Base-by-base conservation (phyloP, 306 rosid genomes). In the Prunus fruticosa region DNA sequence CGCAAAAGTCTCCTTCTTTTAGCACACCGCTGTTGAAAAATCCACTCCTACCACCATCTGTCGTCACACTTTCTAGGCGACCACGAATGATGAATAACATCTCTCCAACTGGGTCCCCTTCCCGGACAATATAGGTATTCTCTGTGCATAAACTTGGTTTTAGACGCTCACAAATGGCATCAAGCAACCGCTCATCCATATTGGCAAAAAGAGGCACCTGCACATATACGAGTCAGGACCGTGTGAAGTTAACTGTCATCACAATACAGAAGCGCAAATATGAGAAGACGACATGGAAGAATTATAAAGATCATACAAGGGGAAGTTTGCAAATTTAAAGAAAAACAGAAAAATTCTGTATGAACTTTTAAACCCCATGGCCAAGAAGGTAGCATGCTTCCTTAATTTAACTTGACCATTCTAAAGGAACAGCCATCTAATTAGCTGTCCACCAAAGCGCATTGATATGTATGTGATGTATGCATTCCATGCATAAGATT, bases 21-120 rank as follows among this genome's bases (percentile, higher is more conserved):
- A 91, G 87, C 23, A 89, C 41, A 25, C 98, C 95, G n/a, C 96
- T 77, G 80, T 94, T 94, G 91, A 87, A 91, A 76, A 94, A 94
- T 27, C 98, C 98, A 66, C 96, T 94, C 71, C 97, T 84, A 72
- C 98, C 97, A 11, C 98, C 98, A 77, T 91, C 98, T 32, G 95
- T 91, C 1, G 98, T 91, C 8, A 86, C 95, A 82, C 95, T 91
- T 80, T 94, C 98, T 51, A 94, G 85, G 32, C 89, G 90, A 16
- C 98, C 97, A 0, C 98, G 93, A 12, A 94, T 94, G 56, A 94
- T 94, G 90, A 94, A 91, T 6, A 87, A 80, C 98, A 94, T 94
- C 83, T 91, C 98, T 43, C 83, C 84, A 1, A 91, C 97, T 2
- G 95, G 97, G 57, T 94, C 98, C 10, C 97, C 97, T 89, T 94